Percentiles rank a stretch among this genome's conserved stretches.
Evolutionary conservation across 1,139 yeast genomes (phyloP).

Genomic region (Taphrina confusa): DNA sequence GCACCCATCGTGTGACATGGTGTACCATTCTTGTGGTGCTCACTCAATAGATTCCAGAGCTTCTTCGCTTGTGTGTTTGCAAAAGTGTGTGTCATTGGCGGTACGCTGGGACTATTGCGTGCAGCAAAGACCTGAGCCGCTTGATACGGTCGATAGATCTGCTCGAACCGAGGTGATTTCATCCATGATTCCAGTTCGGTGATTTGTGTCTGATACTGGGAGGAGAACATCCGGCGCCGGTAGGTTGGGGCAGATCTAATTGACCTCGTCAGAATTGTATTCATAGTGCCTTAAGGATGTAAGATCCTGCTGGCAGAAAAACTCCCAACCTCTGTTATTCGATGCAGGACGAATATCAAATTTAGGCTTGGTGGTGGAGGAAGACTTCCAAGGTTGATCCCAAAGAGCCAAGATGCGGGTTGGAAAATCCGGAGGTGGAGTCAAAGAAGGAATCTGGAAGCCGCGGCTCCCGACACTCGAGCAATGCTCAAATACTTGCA

Average conservation of each 20-base stretch:
- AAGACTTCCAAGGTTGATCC: too few species aligned
- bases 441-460: too few species aligned
- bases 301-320: too few species aligned
- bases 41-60: conserved; percentile 52
- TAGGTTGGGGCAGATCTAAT: not conserved
- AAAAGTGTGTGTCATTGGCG: conserved; percentile 55
- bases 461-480: too few species aligned
- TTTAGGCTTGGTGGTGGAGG: too few species aligned
- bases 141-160: conserved; percentile 56
- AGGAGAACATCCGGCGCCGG: conserved; percentile 17
- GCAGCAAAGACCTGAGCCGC: conserved; percentile 58
- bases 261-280: not conserved
- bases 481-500: too few species aligned
- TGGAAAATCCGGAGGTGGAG: too few species aligned
- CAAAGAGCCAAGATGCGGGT: too few species aligned
- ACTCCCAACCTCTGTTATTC: too few species aligned
- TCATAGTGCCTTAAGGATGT: conserved; percentile 6
- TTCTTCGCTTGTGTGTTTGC: conserved; percentile 54
- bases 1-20: conserved; percentile 64
- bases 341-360: too few species aligned
- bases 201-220: conserved; percentile 41
- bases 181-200: conserved; percentile 57
- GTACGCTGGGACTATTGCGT: conserved; percentile 52
- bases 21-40: conserved; percentile 50
- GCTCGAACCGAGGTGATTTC: conserved; percentile 54